Conservation (phyloP, 2,329 filamentous ascomycete species). For the Stagonosporopsis rhizophila region DNA sequence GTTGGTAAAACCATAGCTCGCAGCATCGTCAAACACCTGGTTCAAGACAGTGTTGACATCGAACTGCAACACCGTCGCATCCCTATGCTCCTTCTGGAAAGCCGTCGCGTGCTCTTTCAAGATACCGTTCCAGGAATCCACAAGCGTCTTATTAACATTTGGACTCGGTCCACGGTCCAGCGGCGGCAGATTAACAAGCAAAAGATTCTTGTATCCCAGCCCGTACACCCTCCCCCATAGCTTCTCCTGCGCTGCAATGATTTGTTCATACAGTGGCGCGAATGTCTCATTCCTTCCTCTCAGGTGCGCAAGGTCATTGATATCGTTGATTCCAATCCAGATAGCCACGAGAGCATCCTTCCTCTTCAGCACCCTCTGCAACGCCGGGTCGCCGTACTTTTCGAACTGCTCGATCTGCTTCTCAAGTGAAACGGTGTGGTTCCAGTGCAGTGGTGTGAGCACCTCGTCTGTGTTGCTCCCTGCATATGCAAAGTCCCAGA, state of each 20-base stretch:
- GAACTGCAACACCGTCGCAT: conserved; percentile 53
- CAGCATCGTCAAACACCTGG: conserved; percentile 52
- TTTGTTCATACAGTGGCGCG: conserved; percentile 53
- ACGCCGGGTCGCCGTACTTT: conserved; percentile 53
- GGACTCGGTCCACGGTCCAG: conserved; percentile 13
- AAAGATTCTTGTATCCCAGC: conserved; percentile 55
- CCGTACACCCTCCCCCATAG: conserved; percentile 52
- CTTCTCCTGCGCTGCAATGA: conserved; percentile 53
- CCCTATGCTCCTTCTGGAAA: conserved; percentile 45
- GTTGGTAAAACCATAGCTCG: conserved; percentile 54
- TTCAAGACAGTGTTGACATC: conserved; percentile 55
- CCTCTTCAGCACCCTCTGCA: conserved; percentile 44
- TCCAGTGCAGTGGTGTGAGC: conserved; percentile 58
- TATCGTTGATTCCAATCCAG: conserved; percentile 66
- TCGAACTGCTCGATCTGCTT: conserved; percentile 60
- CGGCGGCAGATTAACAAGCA: conserved; percentile 41
- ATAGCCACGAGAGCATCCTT: conserved; percentile 56
- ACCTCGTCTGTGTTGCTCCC: conserved; percentile 57
- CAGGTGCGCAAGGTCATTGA: conserved; percentile 57
- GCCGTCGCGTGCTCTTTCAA: conserved; percentile 43
- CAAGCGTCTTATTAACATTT: conserved; percentile 40
- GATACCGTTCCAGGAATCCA: conserved; percentile 55
- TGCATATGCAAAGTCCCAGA: conserved; percentile 66
- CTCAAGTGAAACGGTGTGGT: conserved; percentile 58
- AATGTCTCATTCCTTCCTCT: conserved; percentile 52